Conservation (phyloP, 2,329 filamentous ascomycete genomes). For the Ceratocystis albifundus region DNA sequence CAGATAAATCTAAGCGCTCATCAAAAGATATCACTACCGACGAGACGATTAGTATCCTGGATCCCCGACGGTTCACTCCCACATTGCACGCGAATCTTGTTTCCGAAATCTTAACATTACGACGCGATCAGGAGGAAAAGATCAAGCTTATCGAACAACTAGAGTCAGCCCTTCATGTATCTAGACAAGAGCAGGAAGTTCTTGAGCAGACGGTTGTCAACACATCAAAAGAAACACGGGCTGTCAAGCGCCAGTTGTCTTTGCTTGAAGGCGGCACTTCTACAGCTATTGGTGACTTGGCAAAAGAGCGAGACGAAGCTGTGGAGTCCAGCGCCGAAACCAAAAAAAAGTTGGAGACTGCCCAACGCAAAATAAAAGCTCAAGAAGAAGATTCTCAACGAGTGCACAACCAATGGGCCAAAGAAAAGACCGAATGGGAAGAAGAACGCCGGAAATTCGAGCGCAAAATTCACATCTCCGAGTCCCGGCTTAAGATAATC, state of each 20-base stretch:
- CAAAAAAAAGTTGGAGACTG: slow-evolving; percentile 62
- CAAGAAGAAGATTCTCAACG: slow-evolving; percentile 76
- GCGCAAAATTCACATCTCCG: slow-evolving; percentile 77
- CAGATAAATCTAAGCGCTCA: slow-evolving; percentile 38
- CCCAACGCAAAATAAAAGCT: slow-evolving; percentile 63
- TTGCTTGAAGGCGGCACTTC: slow-evolving; percentile 79
- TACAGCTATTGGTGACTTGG: slow-evolving; percentile 71
- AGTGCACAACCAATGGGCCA: slow-evolving; percentile 68
- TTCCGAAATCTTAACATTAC: slow-evolving; percentile 78
- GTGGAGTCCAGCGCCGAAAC: slow-evolving; percentile 60
- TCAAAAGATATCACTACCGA: slow-evolving; percentile 51
- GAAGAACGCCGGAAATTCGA: slow-evolving; percentile 72
- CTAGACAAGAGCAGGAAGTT: slow-evolving; percentile 62
- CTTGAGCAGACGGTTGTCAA: slow-evolving; percentile 51
- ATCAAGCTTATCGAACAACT: slow-evolving; percentile 74
- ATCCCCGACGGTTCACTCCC: slow-evolving; percentile 86
- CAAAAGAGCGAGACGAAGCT: slow-evolving; percentile 75
- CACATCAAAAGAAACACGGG: slow-evolving; percentile 63
- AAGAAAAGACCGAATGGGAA: slow-evolving; percentile 76
- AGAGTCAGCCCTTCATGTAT: slow-evolving; percentile 60
- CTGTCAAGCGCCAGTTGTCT: slow-evolving; percentile 72
- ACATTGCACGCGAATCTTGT: slow-evolving; percentile 90
- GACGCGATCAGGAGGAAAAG: slow-evolving; percentile 85
- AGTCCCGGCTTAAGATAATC: slow-evolving; percentile 70
- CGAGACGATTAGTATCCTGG: slow-evolving; percentile 62